Evolutionary conservation across 2,329 filamentous ascomycete species (phyloP).

Genomic region (Aspergillus ruber): DNA sequence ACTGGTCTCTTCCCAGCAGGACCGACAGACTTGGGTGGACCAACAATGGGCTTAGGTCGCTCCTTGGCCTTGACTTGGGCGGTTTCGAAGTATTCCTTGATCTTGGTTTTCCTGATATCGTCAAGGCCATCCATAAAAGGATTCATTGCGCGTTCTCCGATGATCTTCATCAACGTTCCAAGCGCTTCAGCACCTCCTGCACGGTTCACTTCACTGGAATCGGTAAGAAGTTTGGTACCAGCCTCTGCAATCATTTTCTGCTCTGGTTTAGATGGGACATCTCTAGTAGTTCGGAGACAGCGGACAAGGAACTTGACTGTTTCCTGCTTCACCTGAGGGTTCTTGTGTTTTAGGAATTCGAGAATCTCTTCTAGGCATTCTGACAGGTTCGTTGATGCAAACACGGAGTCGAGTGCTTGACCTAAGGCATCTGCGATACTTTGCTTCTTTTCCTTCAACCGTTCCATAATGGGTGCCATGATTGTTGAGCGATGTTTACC

Average conservation of each 20-base stretch:
- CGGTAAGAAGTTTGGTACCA: slow-evolving; percentile 80
- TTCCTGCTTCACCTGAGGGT: slow-evolving; percentile 94
- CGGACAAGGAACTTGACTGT: slow-evolving; percentile 90
- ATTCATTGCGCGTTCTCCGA: slow-evolving; percentile 93
- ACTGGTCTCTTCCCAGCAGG: slow-evolving; percentile 50
- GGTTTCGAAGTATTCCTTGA: slow-evolving; percentile 82
- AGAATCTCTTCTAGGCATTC: slow-evolving; percentile 90
- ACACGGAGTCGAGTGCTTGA: slow-evolving; percentile 70
- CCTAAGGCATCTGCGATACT: slow-evolving; percentile 81
- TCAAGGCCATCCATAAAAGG: slow-evolving; percentile 86
- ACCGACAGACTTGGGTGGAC: slow-evolving; percentile 54
- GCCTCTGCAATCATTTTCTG: slow-evolving; percentile 79
- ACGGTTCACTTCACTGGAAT: slow-evolving; percentile 78
- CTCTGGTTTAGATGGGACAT: slow-evolving; percentile 78
- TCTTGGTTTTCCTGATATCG: slow-evolving; percentile 90
- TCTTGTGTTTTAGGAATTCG: slow-evolving; percentile 84
- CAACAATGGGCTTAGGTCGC: slow-evolving; percentile 71
- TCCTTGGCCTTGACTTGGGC: slow-evolving; percentile 84
- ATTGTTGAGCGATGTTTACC: slow-evolving; percentile 72
- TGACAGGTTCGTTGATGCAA: slow-evolving; percentile 60
- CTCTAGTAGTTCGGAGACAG: slow-evolving; percentile 72
- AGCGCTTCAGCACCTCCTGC: slow-evolving; percentile 87
- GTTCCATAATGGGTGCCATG: slow-evolving; percentile 86
- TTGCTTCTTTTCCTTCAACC: slow-evolving; percentile 94
- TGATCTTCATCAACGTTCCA: slow-evolving; percentile 96